These are phyloP conservation scores for Scheffersomyces segobiensis DNA, from an alignment of 1,139 yeast genomes.

Conservation along the genomic window DNA sequence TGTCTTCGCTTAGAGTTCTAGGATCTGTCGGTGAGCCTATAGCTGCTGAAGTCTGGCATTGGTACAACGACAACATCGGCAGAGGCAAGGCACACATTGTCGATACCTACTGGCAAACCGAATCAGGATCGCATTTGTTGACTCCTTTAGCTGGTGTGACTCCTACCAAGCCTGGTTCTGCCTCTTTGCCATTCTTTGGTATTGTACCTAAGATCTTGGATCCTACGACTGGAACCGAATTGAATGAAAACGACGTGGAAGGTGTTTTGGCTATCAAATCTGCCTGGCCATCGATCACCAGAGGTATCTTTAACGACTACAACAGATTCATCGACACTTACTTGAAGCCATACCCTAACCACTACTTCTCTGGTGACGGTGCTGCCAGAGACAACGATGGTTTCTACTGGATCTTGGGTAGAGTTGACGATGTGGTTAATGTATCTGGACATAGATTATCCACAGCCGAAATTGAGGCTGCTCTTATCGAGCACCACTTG, in stretches of 20 bases:
- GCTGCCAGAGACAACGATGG: constrained; percentile 80
- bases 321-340: constrained; percentile 69
- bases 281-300: constrained; percentile 79
- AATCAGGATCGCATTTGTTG: constrained; percentile 73
- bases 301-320: constrained; percentile 75
- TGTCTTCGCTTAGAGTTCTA: constrained; percentile 66
- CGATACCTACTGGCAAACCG: constrained; percentile 87
- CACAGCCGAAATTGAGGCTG: constrained; percentile 82
- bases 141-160: constrained; percentile 73
- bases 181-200: constrained; percentile 78
- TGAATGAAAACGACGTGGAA: constrained; percentile 62
- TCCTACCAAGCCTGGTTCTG: constrained; percentile 78
- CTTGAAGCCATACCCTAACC: constrained; percentile 65
- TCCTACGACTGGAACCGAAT: constrained; percentile 69
- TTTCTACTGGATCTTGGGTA: constrained; percentile 76
- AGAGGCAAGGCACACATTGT: constrained; percentile 71
- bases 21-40: constrained; percentile 94
- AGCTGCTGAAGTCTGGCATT: constrained; percentile 91
- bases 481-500: constrained; percentile 65
- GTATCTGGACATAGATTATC: constrained; percentile 80
- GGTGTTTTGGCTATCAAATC: constrained; percentile 73
- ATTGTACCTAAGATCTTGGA: constrained; percentile 68
- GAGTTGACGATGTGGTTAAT: constrained; percentile 82
- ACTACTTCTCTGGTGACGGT: constrained; percentile 80
- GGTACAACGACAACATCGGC: constrained; percentile 83